These are phyloP conservation scores for Lycium barbarum DNA, from an alignment of 257 asterid species.

Conservation along the genomic window DNA sequence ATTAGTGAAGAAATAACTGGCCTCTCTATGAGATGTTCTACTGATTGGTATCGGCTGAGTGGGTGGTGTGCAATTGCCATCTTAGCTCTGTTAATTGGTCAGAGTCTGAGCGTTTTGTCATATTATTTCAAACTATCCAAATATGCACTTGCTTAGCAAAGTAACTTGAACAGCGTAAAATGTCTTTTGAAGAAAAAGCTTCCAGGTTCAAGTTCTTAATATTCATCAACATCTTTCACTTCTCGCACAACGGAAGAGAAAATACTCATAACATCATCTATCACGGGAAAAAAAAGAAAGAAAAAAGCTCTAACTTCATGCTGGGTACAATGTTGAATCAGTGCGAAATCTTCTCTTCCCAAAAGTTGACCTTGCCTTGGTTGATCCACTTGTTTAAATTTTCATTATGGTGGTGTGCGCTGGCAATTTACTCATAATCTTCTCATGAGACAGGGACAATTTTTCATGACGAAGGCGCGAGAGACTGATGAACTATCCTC, in stretches of 20 bases:
- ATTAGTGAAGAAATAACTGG: slow-evolving; percentile 4
- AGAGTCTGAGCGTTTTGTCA: background rate
- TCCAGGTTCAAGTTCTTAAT: slow-evolving; percentile 10
- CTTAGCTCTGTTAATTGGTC: slow-evolving; percentile 17
- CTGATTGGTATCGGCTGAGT: background rate
- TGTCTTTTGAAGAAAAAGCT: background rate
- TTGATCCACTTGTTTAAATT: slow-evolving; percentile 5
- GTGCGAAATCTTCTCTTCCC: slow-evolving; percentile 19
- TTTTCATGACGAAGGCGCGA: slow-evolving; percentile 69
- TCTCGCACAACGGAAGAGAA: background rate
- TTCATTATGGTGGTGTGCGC: slow-evolving; percentile 7
- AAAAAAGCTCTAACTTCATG: background rate
- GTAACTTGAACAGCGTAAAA: background rate
- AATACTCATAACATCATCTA: slow-evolving; percentile 6
- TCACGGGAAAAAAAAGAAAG: background rate
- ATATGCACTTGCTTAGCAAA: background rate
- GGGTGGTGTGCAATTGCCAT: slow-evolving; percentile 1
- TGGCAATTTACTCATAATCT: slow-evolving; percentile 8
- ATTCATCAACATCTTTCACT: slow-evolving; percentile 3
- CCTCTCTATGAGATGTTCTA: slow-evolving; percentile 15
- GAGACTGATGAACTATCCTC: slow-evolving; percentile 76
- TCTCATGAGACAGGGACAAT: slow-evolving; percentile 56
- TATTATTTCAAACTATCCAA: slow-evolving; percentile 1
- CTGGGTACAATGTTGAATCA: background rate
- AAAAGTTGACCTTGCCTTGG: slow-evolving; percentile 20